Evolutionary conservation across 768 basidiomycete genomes (phyloP).

Genomic region (Naganishia friedmannii): DNA sequence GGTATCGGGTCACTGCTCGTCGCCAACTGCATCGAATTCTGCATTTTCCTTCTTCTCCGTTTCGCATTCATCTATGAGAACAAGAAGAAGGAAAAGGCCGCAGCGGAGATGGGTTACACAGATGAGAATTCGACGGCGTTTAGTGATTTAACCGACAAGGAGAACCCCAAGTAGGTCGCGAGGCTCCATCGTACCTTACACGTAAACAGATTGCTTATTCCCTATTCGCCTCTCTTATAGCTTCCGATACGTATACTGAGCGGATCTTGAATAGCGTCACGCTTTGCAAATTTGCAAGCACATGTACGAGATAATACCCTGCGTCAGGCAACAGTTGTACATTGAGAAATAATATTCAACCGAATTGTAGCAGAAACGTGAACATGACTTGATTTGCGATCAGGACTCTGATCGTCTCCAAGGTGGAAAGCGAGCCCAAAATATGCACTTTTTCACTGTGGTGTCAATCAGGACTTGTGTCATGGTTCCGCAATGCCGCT

Average conservation of each 20-base stretch:
- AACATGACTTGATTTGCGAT: not conserved
- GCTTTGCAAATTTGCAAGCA: not conserved
- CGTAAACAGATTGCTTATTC: not conserved
- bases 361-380: not conserved
- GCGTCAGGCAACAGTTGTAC: not conserved
- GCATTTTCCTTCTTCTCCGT: conserved; percentile 43
- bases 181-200: not conserved
- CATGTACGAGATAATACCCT: not conserved
- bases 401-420: too few relatives aligned
- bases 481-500: too few relatives aligned
- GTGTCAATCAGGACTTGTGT: too few relatives aligned
- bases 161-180: conserved; percentile 41
- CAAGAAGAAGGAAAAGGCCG: conserved; percentile 38
- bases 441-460: too few relatives aligned
- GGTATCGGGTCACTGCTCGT: conserved; percentile 51
- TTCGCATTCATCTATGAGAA: conserved; percentile 46
- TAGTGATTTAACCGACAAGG: conserved; percentile 47
- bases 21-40: conserved; percentile 46
- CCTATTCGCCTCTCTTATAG: not conserved
- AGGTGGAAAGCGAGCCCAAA: too few relatives aligned
- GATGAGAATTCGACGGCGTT: conserved; percentile 44
- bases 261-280: not conserved
- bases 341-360: not conserved
- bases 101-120: conserved; percentile 7
- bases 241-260: conserved; percentile 34